Base-by-base conservation (phyloP, 179 eudicot species). In the Kewa caespitosa region DNA sequence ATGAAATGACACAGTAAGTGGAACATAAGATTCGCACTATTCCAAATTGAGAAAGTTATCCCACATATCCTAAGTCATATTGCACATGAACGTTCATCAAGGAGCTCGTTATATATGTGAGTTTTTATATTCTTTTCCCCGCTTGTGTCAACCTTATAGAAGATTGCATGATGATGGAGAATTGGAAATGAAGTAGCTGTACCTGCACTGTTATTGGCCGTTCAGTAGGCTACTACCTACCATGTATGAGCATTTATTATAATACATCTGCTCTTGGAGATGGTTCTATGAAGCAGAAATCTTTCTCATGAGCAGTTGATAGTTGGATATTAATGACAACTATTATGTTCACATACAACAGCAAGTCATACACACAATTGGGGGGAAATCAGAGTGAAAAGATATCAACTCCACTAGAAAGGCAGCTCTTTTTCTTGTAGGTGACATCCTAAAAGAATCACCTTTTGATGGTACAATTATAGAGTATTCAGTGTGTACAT, bases 381-480 rank as follows among this genome's bases (percentile, higher is more conserved):
- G 23, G 28, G 20, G 22, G 8, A 34, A 20, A 37, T 28, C 31
- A 42, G n/a, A 22, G 37, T 67, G 13, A 41, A 48, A 4, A 42
- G 22, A 42, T 67, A 27, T 25, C 30, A 41, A 20, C 12, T 67
- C 42, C 27, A 42, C 22, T 9, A 28, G 14, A 43, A 34, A 31
- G 15, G 15, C 12, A 31, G 22, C 23, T 69, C 38, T 43, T 67
- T 69, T 68, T 25, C 55, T 68, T n/a, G 55, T 42, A 12, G 66
- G 33, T 23, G 27, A 67, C 66, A 68, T 55, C 67, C 50, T 48
- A 55, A 68, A 68, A 65, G 78, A 75, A 75, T 75, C 65, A 66
- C 52, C 72, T 65, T 38, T 37, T 36, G 15, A 48, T 73, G 2
- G 39, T 42, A 32, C 67, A 61, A 27, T 48, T 48, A 48, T 27